phyloP scores from a whole-genome alignment of 2,329 filamentous ascomycete species.

The Colletotrichum chlorophyti region DNA sequence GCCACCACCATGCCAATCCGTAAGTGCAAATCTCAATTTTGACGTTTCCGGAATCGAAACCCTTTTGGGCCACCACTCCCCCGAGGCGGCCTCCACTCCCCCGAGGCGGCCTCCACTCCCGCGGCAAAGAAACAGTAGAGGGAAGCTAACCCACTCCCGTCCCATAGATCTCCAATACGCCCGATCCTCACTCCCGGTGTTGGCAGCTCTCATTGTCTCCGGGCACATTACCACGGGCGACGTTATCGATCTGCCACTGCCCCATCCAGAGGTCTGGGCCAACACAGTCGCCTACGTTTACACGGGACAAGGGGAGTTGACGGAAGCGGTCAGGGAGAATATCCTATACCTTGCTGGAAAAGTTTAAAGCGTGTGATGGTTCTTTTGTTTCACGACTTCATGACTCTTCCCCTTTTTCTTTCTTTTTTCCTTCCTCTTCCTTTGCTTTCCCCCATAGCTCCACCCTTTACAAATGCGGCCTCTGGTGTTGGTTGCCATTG shows the following conservation, averaged over 20 bases:
- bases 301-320: conserved; percentile 54
- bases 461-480: conserved; percentile 9
- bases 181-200: conserved; percentile 56
- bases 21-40: conserved; percentile 41
- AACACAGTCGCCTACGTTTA: conserved; percentile 64
- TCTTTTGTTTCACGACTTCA: conserved; percentile 16
- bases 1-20: conserved; percentile 51
- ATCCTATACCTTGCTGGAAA: conserved; percentile 62
- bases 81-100: not conserved
- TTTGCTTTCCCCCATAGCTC: too few relatives aligned
- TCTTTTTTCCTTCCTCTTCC: conserved; percentile 4
- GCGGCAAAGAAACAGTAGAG: not conserved
- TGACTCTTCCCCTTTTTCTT: conserved; percentile 3
- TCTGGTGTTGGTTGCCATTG: not conserved
- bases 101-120: not conserved
- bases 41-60: conserved; percentile 21
- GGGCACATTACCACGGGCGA: conserved; percentile 59
- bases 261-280: conserved; percentile 61
- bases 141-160: conserved; percentile 13
- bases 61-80: conserved; percentile 6
- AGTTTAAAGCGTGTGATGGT: conserved; percentile 37
- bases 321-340: conserved; percentile 56
- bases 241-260: conserved; percentile 63
- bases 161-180: conserved; percentile 54
- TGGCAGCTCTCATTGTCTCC: conserved; percentile 62